Conservation (phyloP, 2,329 filamentous ascomycete species). For the Botrytis deweyae region DNA sequence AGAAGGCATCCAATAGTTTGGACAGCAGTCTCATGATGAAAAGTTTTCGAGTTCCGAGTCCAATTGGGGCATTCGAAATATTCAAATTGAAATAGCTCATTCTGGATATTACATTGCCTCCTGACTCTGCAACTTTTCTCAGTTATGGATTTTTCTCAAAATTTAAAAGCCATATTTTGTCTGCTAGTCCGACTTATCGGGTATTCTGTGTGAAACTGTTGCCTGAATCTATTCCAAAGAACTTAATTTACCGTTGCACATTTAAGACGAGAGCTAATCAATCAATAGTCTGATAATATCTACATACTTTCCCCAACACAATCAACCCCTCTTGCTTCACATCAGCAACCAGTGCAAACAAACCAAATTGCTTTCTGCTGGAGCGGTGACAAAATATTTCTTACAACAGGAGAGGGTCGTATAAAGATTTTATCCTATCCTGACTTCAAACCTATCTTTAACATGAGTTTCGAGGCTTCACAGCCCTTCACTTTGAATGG, state of each 20-base stretch:
- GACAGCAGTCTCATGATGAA: not conserved
- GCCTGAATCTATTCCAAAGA: not conserved
- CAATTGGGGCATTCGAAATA: not conserved
- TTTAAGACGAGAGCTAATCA: slow-evolving; percentile 8
- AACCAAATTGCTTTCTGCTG: slow-evolving; percentile 76
- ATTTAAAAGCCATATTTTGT: not conserved
- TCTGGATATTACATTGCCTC: not conserved
- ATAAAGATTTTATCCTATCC: slow-evolving; percentile 70
- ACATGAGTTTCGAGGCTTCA: slow-evolving; percentile 46
- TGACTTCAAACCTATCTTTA: slow-evolving; percentile 55
- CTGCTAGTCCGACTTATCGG: not conserved
- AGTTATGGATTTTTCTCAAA: not conserved
- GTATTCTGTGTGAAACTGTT: not conserved
- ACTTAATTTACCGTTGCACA: not conserved
- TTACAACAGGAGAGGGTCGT: slow-evolving; percentile 69
- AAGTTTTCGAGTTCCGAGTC: not conserved
- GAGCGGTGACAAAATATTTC: slow-evolving; percentile 67
- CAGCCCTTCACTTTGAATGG: slow-evolving; percentile 63
- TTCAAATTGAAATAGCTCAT: not conserved
- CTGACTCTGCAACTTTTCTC: not conserved
- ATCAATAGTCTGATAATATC: slow-evolving; percentile 56
- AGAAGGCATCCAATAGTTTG: not conserved
- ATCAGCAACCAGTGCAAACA: slow-evolving; percentile 63
- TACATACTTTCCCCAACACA: slow-evolving; percentile 62
- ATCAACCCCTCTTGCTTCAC: slow-evolving; percentile 54